These are phyloP conservation scores for Fimicolochytrium jonesii DNA, from an alignment of 192 early-diverging fungal species.

Conservation along the genomic window DNA sequence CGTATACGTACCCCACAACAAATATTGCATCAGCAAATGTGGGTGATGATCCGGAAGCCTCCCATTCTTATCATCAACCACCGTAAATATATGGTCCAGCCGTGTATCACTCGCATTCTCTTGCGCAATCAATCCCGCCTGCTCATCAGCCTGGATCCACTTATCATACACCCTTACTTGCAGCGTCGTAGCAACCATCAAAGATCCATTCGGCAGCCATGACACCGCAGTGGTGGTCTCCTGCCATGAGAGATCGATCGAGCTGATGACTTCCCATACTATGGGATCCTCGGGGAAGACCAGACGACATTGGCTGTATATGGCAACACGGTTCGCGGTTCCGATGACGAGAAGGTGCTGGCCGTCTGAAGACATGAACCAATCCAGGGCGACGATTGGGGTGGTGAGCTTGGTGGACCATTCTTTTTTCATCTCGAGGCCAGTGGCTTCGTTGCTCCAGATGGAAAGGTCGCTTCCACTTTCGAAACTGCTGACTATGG, in stretches of 20 bases:
- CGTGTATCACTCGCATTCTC: constrained; percentile 3
- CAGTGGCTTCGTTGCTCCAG: constrained; percentile 42
- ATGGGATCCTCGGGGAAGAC: constrained; percentile 26
- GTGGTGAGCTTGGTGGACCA: constrained; percentile 38
- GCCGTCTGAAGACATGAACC: constrained; percentile 72
- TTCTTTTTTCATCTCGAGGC: constrained; percentile 38
- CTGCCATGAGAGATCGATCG: constrained; percentile 48
- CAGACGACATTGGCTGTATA: constrained; percentile 60
- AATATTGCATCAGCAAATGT: constrained; percentile 58
- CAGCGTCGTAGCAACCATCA: constrained; percentile 53
- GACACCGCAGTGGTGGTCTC: constrained; percentile 16
- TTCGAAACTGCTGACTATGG: too few relatives aligned
- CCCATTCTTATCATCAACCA: constrained; percentile 39
- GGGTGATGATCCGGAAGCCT: constrained; percentile 74
- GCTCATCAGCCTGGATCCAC: constrained; percentile 47
- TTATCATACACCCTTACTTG: constrained; percentile 58
- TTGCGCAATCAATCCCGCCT: background rate
- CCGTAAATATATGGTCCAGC: constrained; percentile 19
- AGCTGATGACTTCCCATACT: constrained; percentile 50
- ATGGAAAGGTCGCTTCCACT: too few relatives aligned
- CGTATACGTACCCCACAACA: constrained; percentile 65
- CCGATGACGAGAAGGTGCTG: constrained; percentile 68
- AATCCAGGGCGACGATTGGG: constrained; percentile 56
- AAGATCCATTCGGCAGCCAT: constrained; percentile 52
- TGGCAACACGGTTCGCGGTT: constrained; percentile 43